These are phyloP conservation scores for Citrus medica DNA, from an alignment of 345 rosid genomes.

Conservation along the genomic window DNA sequence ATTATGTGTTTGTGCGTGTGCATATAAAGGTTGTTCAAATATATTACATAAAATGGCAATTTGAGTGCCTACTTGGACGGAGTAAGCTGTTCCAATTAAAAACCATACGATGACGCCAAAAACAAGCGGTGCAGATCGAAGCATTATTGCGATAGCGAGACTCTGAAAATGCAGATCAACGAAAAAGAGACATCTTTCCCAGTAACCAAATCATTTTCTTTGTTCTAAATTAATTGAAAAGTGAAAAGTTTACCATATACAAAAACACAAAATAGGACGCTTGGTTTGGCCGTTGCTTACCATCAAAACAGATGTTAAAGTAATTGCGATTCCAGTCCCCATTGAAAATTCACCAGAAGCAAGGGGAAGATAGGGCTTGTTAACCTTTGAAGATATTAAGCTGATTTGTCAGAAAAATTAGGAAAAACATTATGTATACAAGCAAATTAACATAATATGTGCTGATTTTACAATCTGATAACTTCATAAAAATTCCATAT, in stretches of 20 bases:
- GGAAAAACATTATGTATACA: too few species aligned
- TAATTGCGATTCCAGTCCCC: slow-evolving; percentile 25
- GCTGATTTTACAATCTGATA: too few species aligned
- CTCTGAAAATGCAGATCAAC: neutral
- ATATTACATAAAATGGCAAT: neutral
- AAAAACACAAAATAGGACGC: neutral
- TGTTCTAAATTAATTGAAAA: too few species aligned
- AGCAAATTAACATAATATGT: neutral
- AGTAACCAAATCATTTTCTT: neutral
- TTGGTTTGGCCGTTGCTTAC: slow-evolving; percentile 1
- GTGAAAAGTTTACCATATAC: too few species aligned
- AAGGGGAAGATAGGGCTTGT: slow-evolving; percentile 35
- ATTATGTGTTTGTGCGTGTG: too few species aligned
- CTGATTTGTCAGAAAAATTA: neutral
- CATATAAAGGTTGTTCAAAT: neutral
- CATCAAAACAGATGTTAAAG: slow-evolving; percentile 12
- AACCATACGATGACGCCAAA: neutral
- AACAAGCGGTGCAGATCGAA: neutral
- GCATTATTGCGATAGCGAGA: neutral
- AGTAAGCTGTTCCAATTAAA: neutral
- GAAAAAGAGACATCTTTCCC: neutral
- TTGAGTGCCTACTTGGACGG: neutral
- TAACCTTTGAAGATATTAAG: slow-evolving; percentile 15
- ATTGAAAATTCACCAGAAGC: slow-evolving; percentile 34
- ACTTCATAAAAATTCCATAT: too few species aligned